Evolutionary conservation across 768 basidiomycete species (phyloP).

Genomic region (Naematelia aurantialba): DNA sequence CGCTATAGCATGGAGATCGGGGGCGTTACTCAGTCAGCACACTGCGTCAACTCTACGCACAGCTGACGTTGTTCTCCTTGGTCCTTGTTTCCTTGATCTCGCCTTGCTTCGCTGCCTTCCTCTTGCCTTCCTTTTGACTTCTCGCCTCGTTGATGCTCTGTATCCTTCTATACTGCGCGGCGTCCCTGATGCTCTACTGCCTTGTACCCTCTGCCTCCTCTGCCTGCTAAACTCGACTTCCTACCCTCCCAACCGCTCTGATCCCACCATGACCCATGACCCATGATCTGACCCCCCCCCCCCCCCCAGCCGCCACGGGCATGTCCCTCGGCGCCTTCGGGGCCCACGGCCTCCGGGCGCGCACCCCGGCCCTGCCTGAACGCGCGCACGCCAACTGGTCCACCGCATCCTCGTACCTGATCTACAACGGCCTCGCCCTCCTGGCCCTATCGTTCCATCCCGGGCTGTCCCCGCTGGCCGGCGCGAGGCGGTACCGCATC

Average conservation of each 20-base stretch:
- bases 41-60: background rate
- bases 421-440: slow-evolving; percentile 48
- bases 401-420: slow-evolving; percentile 44
- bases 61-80: too few relatives aligned
- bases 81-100: too few relatives aligned
- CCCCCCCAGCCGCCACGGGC: slow-evolving; percentile 34
- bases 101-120: too few relatives aligned
- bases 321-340: slow-evolving; percentile 47
- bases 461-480: slow-evolving; percentile 1
- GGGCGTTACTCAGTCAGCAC: slow-evolving; percentile 37
- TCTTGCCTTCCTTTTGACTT: background rate
- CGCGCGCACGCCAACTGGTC: slow-evolving; percentile 34
- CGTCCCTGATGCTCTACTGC: background rate
- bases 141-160: background rate
- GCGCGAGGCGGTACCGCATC: slow-evolving; percentile 16
- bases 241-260: background rate
- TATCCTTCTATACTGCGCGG: background rate
- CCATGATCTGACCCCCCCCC: background rate
- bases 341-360: slow-evolving; percentile 42
- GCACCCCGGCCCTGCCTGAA: slow-evolving; percentile 32
- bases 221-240: background rate
- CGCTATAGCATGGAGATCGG: slow-evolving; percentile 26
- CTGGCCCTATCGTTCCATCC: slow-evolving; percentile 44
- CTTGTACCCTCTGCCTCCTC: background rate
- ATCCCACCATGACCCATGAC: background rate